These are phyloP conservation scores for Dryas alaskensis DNA, from an alignment of 306 rosid genomes.

Conservation along the genomic window DNA sequence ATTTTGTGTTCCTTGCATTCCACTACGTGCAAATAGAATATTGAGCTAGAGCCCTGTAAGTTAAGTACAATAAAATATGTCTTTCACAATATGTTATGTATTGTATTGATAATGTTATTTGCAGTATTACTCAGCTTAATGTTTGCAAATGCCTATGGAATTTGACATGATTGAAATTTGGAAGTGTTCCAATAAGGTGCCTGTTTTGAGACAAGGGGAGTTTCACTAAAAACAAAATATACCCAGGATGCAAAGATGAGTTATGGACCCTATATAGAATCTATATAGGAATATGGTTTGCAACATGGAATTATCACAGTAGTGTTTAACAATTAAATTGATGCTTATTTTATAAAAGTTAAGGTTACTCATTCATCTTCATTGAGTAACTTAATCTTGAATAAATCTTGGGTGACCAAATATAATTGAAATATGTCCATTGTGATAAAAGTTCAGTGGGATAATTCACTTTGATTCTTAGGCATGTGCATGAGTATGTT, in stretches of 20 bases:
- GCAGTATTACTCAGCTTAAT: not conserved
- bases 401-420: not conserved
- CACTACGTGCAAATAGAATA: not conserved
- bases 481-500: not conserved
- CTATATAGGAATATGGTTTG: not conserved
- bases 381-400: not conserved
- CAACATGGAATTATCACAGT: not conserved
- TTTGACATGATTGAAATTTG: not conserved
- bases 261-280: not conserved
- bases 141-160: conserved; percentile 7
- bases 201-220: not conserved
- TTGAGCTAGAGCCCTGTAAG: not conserved
- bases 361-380: not conserved
- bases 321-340: not conserved
- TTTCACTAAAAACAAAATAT: not conserved
- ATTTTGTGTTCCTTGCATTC: not conserved
- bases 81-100: not conserved
- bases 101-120: not conserved
- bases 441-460: not conserved
- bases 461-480: not conserved
- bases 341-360: not conserved
- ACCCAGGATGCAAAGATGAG: not conserved
- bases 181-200: not conserved
- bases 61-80: not conserved
- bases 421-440: not conserved